These are phyloP conservation scores for Leccinellum albellum DNA, from an alignment of 768 basidiomycete genomes.

Conservation along the genomic window DNA sequence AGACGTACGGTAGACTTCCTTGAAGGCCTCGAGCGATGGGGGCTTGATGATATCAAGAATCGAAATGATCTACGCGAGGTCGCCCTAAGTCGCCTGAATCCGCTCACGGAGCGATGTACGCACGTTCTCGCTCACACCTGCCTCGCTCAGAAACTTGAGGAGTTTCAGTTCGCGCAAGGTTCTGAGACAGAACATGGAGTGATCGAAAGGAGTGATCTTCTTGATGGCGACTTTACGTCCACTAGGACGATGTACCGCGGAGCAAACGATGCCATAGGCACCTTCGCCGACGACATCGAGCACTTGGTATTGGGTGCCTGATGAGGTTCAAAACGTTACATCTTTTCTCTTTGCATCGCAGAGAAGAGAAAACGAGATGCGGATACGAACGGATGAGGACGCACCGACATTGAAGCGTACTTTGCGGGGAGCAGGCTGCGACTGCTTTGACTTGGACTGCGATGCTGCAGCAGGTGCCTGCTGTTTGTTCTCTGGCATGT, in stretches of 20 bases:
- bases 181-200: constrained; percentile 89
- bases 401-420: constrained; percentile 85
- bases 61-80: constrained; percentile 65
- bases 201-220: constrained; percentile 93
- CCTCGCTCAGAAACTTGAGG: constrained; percentile 80
- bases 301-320: constrained; percentile 78
- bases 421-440: constrained; percentile 65
- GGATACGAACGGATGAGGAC: constrained; percentile 11
- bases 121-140: constrained; percentile 87
- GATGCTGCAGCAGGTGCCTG: constrained; percentile 17
- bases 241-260: constrained; percentile 82
- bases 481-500: constrained; percentile 28
- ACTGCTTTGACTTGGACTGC: constrained; percentile 42
- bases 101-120: constrained; percentile 1
- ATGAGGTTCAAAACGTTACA: neutral
- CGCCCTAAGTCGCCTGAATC: neutral
- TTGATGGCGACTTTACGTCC: constrained; percentile 95
- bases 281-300: constrained; percentile 87
- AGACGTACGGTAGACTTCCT: constrained; percentile 73
- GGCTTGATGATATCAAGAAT: constrained; percentile 89
- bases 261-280: constrained; percentile 94
- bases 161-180: constrained; percentile 88
- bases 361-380: neutral
- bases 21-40: constrained; percentile 73
- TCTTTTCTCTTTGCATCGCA: neutral